phyloP scores from a whole-genome alignment of 495 filamentous ascomycete species.

The Podospora bellae-mahoneyi region DNA sequence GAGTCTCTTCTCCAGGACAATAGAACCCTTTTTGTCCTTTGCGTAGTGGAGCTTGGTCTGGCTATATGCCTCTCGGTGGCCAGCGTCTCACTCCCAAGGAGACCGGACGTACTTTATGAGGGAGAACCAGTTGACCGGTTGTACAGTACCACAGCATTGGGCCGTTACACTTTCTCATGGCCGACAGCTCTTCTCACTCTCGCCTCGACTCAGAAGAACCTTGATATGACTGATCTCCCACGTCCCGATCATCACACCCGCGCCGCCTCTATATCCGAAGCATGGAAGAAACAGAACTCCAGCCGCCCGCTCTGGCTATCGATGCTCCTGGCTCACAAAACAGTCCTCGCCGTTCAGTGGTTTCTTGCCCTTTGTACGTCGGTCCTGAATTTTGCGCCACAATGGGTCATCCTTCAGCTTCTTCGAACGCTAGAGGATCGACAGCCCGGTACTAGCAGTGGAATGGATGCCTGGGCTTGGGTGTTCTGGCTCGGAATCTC shows the following conservation, averaged over 20 bases:
- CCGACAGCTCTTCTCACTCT: conserved; percentile 49
- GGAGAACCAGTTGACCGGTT: conserved; percentile 62
- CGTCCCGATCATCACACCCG: conserved; percentile 50
- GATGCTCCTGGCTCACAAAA: conserved; percentile 54
- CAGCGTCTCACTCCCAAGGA: conserved; percentile 55
- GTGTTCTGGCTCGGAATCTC: conserved; percentile 58
- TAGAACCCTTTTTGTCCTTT: conserved; percentile 32
- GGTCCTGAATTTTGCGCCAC: conserved; percentile 63
- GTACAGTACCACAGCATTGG: conserved; percentile 56
- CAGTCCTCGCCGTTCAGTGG: conserved; percentile 53
- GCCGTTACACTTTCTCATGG: conserved; percentile 66
- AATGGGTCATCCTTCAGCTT: conserved; percentile 64
- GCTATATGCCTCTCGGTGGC: conserved; percentile 37
- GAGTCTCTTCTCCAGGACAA: conserved; percentile 29
- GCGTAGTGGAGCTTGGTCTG: conserved; percentile 37
- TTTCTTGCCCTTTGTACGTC: conserved; percentile 50
- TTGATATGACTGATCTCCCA: conserved; percentile 60
- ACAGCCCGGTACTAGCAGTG: conserved; percentile 36
- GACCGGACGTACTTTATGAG: conserved; percentile 61
- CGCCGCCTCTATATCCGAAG: conserved; percentile 43
- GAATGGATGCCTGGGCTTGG: conserved; percentile 61
- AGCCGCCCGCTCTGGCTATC: conserved; percentile 59
- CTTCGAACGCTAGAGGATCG: conserved; percentile 61
- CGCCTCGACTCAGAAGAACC: conserved; percentile 50
- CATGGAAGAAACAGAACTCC: conserved; percentile 51